Base-by-base conservation (phyloP, 192 early-diverging fungal genomes). In the Pecoramyces ruminantium region DNA sequence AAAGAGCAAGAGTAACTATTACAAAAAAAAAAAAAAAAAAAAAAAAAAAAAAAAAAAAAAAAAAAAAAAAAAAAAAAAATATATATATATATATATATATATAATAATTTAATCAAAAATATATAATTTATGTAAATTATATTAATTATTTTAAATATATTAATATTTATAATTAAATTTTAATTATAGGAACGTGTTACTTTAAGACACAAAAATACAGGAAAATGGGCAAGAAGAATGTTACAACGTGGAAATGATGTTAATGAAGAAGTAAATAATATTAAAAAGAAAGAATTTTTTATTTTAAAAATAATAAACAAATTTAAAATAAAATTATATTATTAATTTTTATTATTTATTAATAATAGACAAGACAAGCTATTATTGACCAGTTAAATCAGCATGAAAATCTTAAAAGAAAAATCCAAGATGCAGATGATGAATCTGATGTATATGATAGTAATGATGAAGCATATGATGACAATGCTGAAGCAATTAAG, bases 221-320 rank as follows among this genome's bases (percentile, higher is more conserved):
- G 96, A 81, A 97, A 98, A 85, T 99, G 98, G 98, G 96, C 97
- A 29, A 94, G 93, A 81, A 89, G 93, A 30, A 90, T 95, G 87
- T 83, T 95, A 38, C 51, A 67, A 67, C 51, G 51, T 21, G 28
- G 84, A 39, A 80, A 83, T 25, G 83, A 84, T 78, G 79, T 29
- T 14, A 84, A 84, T 42, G 77, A 79, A 30, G 86, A 86, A 51
- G 85, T 86, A 84, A 42, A n/a, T n/a, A n/a, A n/a, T n/a, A n/a
- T n/a, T n/a, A n/a, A n/a, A n/a, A n/a, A n/a, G n/a, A n/a, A n/a
- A n/a, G n/a, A n/a, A n/a, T n/a, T n/a, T n/a, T n/a, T n/a, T n/a
- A n/a, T n/a, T n/a, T n/a, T n/a, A n/a, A n/a, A n/a, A n/a, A n/a
- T n/a, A n/a, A n/a, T n/a, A n/a, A n/a, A n/a, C n/a, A n/a, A n/a